These are phyloP conservation scores for Colletotrichum aenigma DNA, from an alignment of 2,329 filamentous ascomycete species.

Conservation along the genomic window DNA sequence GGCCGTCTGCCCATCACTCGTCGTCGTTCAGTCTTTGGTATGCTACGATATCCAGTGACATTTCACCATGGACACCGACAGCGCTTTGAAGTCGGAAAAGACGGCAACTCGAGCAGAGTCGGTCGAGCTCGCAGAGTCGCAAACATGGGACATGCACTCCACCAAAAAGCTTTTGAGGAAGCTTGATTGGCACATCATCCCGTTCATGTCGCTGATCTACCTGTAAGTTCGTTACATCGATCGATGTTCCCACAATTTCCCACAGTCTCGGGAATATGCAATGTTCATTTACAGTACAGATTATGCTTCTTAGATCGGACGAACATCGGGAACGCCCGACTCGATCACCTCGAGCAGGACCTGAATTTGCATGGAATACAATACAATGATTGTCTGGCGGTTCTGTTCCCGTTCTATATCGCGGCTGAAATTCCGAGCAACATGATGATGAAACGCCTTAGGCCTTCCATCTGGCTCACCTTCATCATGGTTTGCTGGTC, in stretches of 20 bases:
- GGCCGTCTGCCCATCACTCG: neutral
- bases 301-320: slow-evolving; percentile 21
- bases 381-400: slow-evolving; percentile 25
- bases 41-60: neutral
- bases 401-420: slow-evolving; percentile 26
- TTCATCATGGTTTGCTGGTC: slow-evolving; percentile 27
- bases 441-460: slow-evolving; percentile 23
- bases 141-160: slow-evolving; percentile 23
- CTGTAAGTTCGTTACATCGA: slow-evolving; percentile 33
- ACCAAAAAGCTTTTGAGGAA: slow-evolving; percentile 50
- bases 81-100: neutral
- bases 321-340: slow-evolving; percentile 20
- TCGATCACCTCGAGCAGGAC: slow-evolving; percentile 19
- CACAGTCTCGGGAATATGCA: slow-evolving; percentile 28
- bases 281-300: slow-evolving; percentile 38
- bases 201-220: slow-evolving; percentile 58
- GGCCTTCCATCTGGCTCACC: slow-evolving; percentile 24
- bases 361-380: slow-evolving; percentile 6
- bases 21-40: neutral
- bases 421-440: slow-evolving; percentile 28
- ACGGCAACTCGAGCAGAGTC: neutral
- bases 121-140: slow-evolving; percentile 2
- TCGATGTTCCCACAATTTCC: neutral
- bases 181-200: slow-evolving; percentile 55
- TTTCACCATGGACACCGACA: neutral